Conservation (phyloP, 2,329 filamentous ascomycete genomes). For the Aspergillus eucalypticola region DNA sequence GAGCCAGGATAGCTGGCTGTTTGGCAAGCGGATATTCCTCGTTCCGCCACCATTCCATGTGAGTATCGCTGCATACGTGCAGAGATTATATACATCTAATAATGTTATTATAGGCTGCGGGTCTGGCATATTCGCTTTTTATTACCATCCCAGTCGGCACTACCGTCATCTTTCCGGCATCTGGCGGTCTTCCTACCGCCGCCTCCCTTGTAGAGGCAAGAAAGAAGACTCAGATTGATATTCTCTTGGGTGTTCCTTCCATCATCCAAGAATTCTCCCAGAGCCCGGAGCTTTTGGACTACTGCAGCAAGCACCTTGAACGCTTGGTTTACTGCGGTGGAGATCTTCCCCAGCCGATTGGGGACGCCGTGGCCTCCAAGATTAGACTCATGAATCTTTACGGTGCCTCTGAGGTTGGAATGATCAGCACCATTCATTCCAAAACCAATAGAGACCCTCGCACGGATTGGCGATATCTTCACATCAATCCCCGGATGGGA, state of each 20-base stretch:
- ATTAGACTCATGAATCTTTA: conserved; percentile 35
- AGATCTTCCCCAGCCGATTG: conserved; percentile 37
- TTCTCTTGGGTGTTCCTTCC: conserved; percentile 15
- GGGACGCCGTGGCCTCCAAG: conserved; percentile 37
- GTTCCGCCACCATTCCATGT: conserved; percentile 43
- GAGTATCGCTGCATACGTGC: not conserved
- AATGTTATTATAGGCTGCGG: conserved; percentile 18
- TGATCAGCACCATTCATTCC: conserved; percentile 18
- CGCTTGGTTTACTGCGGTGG: conserved; percentile 41
- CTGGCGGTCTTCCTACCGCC: conserved; percentile 15
- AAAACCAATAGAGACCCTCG: conserved; percentile 20
- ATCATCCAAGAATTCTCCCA: conserved; percentile 37
- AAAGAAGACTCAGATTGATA: conserved; percentile 17
- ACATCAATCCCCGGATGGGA: conserved; percentile 33
- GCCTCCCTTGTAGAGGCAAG: conserved; percentile 14
- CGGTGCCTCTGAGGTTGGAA: conserved; percentile 37
- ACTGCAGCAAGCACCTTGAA: conserved; percentile 33
- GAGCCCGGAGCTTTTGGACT: conserved; percentile 22
- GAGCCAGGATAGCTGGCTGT: conserved; percentile 22
- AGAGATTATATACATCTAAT: not conserved
- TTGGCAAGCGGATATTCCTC: conserved; percentile 35
- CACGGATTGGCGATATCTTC: conserved; percentile 37
- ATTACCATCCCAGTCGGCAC: conserved; percentile 7
- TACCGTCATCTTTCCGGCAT: conserved; percentile 20
- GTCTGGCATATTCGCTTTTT: conserved; percentile 22